Conservation (phyloP, 495 filamentous ascomycete genomes). For the Massariosphaeria phaeospora region DNA sequence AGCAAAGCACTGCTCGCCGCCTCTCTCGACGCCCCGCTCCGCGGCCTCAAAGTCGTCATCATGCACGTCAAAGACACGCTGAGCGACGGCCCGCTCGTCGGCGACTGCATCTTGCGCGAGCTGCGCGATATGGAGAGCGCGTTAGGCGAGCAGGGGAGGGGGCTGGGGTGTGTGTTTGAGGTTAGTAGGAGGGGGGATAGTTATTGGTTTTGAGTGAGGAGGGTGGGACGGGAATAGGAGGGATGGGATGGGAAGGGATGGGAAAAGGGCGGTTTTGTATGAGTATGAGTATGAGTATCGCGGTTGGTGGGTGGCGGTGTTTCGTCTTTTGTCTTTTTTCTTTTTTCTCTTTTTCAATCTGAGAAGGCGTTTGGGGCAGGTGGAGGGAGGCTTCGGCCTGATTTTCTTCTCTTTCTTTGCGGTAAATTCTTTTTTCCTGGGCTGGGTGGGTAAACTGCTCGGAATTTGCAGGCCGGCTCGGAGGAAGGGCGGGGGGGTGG, state of each 20-base stretch:
- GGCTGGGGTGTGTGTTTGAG: conserved; percentile 74
- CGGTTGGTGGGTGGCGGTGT: too few relatives aligned
- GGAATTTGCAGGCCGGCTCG: too few relatives aligned
- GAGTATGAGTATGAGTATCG: too few relatives aligned
- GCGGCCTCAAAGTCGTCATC: conserved; percentile 46
- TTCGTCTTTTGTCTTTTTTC: too few relatives aligned
- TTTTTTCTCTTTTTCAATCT: too few relatives aligned
- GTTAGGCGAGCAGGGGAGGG: conserved; percentile 38
- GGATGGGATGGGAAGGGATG: neutral
- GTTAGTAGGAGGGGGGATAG: conserved; percentile 55
- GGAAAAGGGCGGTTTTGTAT: too few relatives aligned
- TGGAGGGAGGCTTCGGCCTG: too few relatives aligned
- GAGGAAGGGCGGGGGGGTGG: too few relatives aligned
- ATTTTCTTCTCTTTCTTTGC: too few relatives aligned
- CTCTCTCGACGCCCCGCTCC: conserved; percentile 43
- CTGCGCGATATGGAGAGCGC: conserved; percentile 56
- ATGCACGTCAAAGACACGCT: conserved; percentile 46
- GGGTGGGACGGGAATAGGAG: neutral
- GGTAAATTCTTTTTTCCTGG: too few relatives aligned
- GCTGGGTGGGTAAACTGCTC: too few relatives aligned
- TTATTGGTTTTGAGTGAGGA: conserved; percentile 38
- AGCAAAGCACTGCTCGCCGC: conserved; percentile 5
- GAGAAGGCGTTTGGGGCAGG: too few relatives aligned
- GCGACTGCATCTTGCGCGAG: conserved; percentile 63
- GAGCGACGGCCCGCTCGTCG: conserved; percentile 51